Evolutionary conservation across 23 red algal species (phyloP), one percentile per base, ranked within the genome.

Genomic region (Gracilaria vermiculophylla): DNA sequence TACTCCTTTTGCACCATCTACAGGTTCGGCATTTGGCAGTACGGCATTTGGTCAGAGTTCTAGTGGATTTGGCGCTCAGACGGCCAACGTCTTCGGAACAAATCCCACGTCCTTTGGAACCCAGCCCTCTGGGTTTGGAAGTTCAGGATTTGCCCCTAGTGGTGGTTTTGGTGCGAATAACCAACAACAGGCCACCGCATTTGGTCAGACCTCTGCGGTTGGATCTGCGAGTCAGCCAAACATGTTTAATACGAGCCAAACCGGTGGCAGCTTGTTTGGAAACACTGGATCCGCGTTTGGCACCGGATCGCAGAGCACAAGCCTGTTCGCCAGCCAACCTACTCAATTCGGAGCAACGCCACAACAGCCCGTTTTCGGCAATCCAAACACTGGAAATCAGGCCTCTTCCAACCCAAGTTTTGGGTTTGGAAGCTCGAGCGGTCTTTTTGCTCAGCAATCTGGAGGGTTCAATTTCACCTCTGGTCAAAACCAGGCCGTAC

Each of bases 1-100:
- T 64, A 47, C 70, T 29, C 39, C 67, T 8, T 73, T 73, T 73
- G 76, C 14, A 29, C 37, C 76, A 49, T 57, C 50, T 58, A 67
- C 62, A 14, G 31, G 27, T 20, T 45, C 34, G 31, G 84, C 16
- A 7, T 88, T 88, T 66, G 84, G 84, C 2, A 53, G 35, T 24
- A 25, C 47, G 10, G 84, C 31, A 36, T 85, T 85, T 85, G 84
- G 84, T 29, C 84, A 88, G 66, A 36, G 65, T 25, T 52, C 53
- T 20, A 60, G 57, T 19, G 87, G 87, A 20, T 81, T 81, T 65
- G 87, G 56, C 2, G 67, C 52, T 20, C 60, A 71, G 27, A 73
- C 76, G 14, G 28, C 31, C 3, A 49, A 43, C 16, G 49, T 37
- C 45, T 88, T 88, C 34, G 67, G 67, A 47, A 36, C 44, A 32